These are phyloP conservation scores for Chytriomyces sp. DNA, from an alignment of 192 early-diverging fungal species.

Conservation along the genomic window DNA sequence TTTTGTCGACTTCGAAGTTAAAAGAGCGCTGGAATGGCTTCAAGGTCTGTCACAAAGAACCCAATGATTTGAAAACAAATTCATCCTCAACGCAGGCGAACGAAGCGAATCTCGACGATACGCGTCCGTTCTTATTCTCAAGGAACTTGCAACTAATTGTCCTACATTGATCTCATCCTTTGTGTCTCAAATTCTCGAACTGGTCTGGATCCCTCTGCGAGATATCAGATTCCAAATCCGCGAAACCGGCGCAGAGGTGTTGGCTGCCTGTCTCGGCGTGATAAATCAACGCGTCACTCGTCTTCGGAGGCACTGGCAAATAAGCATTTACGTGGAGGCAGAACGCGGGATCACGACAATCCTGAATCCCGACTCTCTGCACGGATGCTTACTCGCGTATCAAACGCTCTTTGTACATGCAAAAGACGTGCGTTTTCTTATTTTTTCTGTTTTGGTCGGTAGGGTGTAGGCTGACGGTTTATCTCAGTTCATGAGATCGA, in stretches of 20 bases:
- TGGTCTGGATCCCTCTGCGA: slow-evolving; percentile 71
- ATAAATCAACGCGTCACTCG: too few species aligned
- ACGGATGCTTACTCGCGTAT: slow-evolving; percentile 72
- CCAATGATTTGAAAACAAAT: slow-evolving; percentile 1
- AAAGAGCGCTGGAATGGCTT: slow-evolving; percentile 69
- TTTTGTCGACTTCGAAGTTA: slow-evolving; percentile 68
- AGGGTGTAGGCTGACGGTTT: too few species aligned
- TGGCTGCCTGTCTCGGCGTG: slow-evolving; percentile 68
- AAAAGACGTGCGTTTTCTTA: slow-evolving; percentile 54
- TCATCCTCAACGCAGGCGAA: not conserved
- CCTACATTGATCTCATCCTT: slow-evolving; percentile 72
- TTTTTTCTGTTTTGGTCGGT: not conserved
- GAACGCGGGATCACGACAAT: slow-evolving; percentile 57
- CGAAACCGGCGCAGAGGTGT: slow-evolving; percentile 63
- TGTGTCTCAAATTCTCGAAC: slow-evolving; percentile 66
- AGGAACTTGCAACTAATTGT: slow-evolving; percentile 62
- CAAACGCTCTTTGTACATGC: slow-evolving; percentile 72
- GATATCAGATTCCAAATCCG: slow-evolving; percentile 59
- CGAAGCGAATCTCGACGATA: slow-evolving; percentile 38
- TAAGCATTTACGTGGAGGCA: slow-evolving; percentile 64
- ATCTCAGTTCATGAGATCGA: slow-evolving; percentile 76
- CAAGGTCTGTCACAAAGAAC: slow-evolving; percentile 35
- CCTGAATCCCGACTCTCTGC: slow-evolving; percentile 58
- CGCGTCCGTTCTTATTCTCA: slow-evolving; percentile 70
- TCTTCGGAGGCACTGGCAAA: not conserved